phyloP scores from a whole-genome alignment of 2,329 filamentous ascomycete species.

The Leptosphaerulina australis region DNA sequence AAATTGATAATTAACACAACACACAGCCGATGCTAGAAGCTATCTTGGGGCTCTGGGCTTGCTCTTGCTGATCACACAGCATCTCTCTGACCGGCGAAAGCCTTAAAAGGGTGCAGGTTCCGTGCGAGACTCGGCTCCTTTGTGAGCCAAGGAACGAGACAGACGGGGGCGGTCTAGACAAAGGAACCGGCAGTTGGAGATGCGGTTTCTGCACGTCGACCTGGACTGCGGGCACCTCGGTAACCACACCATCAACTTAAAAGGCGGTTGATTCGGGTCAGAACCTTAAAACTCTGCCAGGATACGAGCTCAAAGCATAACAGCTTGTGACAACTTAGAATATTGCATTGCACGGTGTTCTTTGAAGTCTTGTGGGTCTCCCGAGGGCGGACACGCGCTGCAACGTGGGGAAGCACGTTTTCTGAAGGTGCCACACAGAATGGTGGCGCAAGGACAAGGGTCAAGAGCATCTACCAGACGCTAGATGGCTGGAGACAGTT shows the following conservation, averaged over 20 bases:
- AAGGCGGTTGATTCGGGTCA: neutral
- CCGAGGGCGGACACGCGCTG: conserved; percentile 35
- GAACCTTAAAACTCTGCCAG: neutral
- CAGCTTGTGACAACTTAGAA: conserved; percentile 31
- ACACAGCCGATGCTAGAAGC: conserved; percentile 17
- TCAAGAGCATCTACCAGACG: conserved; percentile 2
- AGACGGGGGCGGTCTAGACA: conserved; percentile 15
- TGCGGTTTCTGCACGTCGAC: conserved; percentile 2
- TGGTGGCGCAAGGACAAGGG: conserved; percentile 25
- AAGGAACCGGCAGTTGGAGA: conserved; percentile 11
- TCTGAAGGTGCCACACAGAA: conserved; percentile 31
- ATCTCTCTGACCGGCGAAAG: conserved; percentile 19
- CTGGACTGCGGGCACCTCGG: conserved; percentile 5
- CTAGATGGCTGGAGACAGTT: conserved; percentile 20
- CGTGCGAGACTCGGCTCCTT: conserved; percentile 24
- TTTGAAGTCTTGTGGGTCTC: conserved; percentile 28
- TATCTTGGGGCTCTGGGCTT: conserved; percentile 15
- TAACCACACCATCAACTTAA: conserved; percentile 2
- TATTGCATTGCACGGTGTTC: conserved; percentile 18
- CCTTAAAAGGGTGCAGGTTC: conserved; percentile 26
- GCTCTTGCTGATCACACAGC: conserved; percentile 22
- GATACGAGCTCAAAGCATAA: conserved; percentile 23
- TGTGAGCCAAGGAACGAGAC: conserved; percentile 21
- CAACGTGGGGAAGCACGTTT: conserved; percentile 45
- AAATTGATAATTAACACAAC: conserved; percentile 29